Conservation (phyloP, 108 stramenopile species). For the Heterococcus sp. region DNA sequence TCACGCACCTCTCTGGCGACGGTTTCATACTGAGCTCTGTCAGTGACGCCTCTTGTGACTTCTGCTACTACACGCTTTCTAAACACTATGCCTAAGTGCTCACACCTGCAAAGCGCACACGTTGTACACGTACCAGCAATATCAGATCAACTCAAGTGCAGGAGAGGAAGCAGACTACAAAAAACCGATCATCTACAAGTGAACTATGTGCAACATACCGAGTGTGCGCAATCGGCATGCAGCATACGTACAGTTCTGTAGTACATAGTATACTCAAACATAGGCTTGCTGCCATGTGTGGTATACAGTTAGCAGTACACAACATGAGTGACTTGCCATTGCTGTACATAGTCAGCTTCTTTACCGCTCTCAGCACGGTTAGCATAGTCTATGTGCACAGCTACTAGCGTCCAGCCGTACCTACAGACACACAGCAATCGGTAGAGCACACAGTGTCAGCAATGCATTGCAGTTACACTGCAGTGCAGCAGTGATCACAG, state of each 20-base stretch:
- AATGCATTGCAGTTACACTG: not conserved
- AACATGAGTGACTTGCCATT: slow-evolving; percentile 62
- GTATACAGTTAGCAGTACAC: slow-evolving; percentile 11
- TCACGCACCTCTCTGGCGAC: slow-evolving; percentile 75
- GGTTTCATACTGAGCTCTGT: slow-evolving; percentile 87
- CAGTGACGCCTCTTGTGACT: slow-evolving; percentile 81
- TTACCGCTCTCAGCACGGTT: slow-evolving; percentile 86
- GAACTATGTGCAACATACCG: too few species aligned
- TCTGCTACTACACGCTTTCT: not conserved
- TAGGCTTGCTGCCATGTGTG: too few species aligned
- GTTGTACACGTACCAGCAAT: too few species aligned
- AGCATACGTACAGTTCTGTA: too few species aligned
- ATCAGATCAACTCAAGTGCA: not conserved
- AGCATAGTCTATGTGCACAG: slow-evolving; percentile 89
- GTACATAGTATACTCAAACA: too few species aligned
- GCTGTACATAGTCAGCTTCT: slow-evolving; percentile 78
- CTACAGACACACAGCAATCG: not conserved
- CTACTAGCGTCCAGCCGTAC: slow-evolving; percentile 31
- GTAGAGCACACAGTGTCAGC: not conserved
- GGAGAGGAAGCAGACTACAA: too few species aligned
- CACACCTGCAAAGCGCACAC: not conserved
- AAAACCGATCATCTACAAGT: too few species aligned
- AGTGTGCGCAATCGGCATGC: too few species aligned
- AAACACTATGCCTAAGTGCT: not conserved
- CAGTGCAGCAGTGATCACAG: too few species aligned